A percentile compares a stretch with the other conserved stretches of the same genome.
Evolutionary conservation across 2,329 filamentous ascomycete species (phyloP).

Genomic region (Sporothrix schenckii): DNA sequence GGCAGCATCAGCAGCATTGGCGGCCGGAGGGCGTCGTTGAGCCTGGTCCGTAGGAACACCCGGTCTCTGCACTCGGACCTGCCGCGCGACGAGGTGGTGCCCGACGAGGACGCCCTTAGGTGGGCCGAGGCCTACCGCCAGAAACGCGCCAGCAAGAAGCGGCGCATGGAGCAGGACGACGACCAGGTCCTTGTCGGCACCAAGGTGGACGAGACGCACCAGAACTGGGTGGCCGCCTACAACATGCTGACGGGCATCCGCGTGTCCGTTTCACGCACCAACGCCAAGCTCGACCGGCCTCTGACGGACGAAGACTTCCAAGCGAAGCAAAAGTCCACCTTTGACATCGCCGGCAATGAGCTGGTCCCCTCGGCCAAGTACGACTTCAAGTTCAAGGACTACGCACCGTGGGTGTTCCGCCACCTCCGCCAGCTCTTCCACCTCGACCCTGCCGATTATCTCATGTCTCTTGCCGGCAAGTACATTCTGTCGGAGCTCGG

Average conservation of each 20-base stretch:
- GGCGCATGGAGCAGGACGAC: constrained; percentile 81
- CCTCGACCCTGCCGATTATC: constrained; percentile 93
- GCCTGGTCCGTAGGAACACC: constrained; percentile 76
- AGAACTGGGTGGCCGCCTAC: constrained; percentile 97
- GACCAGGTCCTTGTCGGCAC: constrained; percentile 94
- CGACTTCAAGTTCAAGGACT: constrained; percentile 99
- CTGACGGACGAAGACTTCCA: constrained; percentile 91
- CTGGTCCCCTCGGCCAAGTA: constrained; percentile 97
- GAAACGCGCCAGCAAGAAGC: constrained; percentile 85
- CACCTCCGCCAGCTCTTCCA: constrained; percentile 84
- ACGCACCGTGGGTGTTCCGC: constrained; percentile 99
- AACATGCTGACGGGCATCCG: constrained; percentile 99
- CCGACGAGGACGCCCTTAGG: constrained; percentile 85
- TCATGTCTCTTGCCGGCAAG: constrained; percentile 97
- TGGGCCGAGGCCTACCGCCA: constrained; percentile 94
- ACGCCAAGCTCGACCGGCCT: constrained; percentile 91
- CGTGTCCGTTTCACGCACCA: constrained; percentile 92
- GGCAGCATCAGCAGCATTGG: constrained; percentile 50
- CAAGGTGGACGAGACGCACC: constrained; percentile 95
- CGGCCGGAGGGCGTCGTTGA: constrained; percentile 78
- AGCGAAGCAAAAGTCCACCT: constrained; percentile 95
- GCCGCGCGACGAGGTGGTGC: constrained; percentile 78
- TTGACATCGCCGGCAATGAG: constrained; percentile 97
- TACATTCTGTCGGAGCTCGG: constrained; percentile 97
- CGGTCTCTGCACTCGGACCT: constrained; percentile 83